Evolutionary conservation across 805 yeast species (phyloP), one percentile per base, ranked within the genome.

Genomic region (Kazachstania viticola): DNA sequence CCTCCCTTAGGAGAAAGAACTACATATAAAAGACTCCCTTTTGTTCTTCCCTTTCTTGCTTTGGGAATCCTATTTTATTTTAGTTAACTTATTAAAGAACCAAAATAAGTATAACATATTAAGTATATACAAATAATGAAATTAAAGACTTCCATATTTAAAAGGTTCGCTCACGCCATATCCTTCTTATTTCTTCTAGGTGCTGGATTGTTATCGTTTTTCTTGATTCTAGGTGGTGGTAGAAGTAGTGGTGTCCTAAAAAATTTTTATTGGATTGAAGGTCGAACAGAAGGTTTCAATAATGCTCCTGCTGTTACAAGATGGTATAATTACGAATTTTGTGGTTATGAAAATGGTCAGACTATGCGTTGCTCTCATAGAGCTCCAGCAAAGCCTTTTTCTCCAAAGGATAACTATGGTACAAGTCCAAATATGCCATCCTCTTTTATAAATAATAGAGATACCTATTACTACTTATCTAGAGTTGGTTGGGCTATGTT

Each of bases 291-390:
- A 4, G 58, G 53, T 25, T 70, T 77, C 36, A 47, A 56, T 14
- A 51, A 58, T 27, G 60, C 64, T 35, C 60, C 67, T 18, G 34
- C 45, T 3, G 50, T 56, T 12, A 63, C 83, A 3, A 73, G 87
- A 46, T 87, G 95, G 95, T 79, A 87, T 9, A 71, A 72, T 56
- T 87, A 88, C 69, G 75, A 78, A 40, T 64, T 76, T 46, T 64
- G 68, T 40, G 67, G 65, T 18, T 51, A 45, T 24, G 48, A 46
- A 12, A 65, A 68, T 40, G 69, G 71, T 34, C 40, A 50, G 27
- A 65, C 73, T 55, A 28, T 44, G 18, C 50, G 64, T 42, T 84
- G 84, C 60, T 54, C 73, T 27, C 36, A 55, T 14, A 68, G 67
- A 48, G 51, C 56, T 28, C 79, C 95, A 14, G 96, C 82, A n/a